phyloP scores from a whole-genome alignment of 805 yeast genomes.

The Hanseniaspora clermontiae region DNA sequence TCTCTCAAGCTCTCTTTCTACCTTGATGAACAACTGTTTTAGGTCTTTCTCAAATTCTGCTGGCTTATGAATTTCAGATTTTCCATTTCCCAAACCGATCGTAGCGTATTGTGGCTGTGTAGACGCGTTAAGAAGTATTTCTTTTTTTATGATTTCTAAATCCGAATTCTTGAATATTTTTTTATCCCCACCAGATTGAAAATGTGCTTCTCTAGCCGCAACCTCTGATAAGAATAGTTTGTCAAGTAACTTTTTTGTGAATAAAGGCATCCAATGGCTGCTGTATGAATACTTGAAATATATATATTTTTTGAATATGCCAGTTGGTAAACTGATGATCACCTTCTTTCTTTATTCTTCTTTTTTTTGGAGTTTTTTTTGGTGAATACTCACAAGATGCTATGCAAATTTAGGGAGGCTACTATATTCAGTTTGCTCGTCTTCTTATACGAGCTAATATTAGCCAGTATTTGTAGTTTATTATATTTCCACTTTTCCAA shows the following conservation, averaged over 20 bases:
- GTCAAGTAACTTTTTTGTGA: not conserved
- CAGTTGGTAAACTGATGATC: too few relatives aligned
- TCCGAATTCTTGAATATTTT: slow-evolving; percentile 11
- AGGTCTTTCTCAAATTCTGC: not conserved
- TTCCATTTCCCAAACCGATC: not conserved
- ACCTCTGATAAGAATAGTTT: not conserved
- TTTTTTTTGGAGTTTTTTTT: not conserved
- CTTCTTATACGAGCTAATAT: too few relatives aligned
- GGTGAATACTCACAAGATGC: not conserved
- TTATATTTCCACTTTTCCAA: not conserved
- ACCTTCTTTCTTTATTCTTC: too few relatives aligned
- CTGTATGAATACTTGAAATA: too few relatives aligned
- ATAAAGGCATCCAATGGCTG: not conserved
- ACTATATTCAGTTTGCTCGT: too few relatives aligned
- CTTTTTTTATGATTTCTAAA: slow-evolving; percentile 7
- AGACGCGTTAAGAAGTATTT: not conserved
- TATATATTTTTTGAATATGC: too few relatives aligned
- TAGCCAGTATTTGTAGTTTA: not conserved
- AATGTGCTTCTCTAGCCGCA: not conserved
- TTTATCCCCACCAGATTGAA: not conserved
- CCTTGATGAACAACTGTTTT: not conserved
- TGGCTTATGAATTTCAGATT: not conserved
- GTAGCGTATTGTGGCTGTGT: not conserved
- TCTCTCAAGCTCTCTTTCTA: not conserved
- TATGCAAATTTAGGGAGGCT: not conserved